These are phyloP conservation scores for Ampelocalamus luodianensis DNA, from an alignment of 176 grass and related monocot species.

Conservation along the genomic window DNA sequence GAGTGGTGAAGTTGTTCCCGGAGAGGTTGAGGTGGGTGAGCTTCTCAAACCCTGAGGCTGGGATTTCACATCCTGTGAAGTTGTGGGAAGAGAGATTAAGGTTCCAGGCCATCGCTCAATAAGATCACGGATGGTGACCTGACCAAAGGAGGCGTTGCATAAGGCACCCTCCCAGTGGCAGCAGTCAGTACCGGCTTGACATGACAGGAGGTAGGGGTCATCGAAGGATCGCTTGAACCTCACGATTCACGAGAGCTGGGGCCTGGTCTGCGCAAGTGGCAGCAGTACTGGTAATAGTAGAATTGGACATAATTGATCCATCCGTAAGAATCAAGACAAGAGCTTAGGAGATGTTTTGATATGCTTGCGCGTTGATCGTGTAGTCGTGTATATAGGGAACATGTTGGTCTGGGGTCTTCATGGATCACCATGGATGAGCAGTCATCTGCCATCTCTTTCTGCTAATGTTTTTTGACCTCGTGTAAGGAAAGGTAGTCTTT, in stretches of 20 bases:
- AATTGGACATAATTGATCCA: neutral
- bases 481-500: neutral
- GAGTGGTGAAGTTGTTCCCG: neutral
- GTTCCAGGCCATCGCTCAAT: no score
- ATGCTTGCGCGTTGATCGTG: neutral
- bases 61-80: no score
- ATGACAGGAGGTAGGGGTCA: no score
- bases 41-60: neutral
- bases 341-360: neutral
- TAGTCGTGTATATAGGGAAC: neutral
- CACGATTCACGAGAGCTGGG: neutral
- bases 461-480: conserved; percentile 1
- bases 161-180: no score
- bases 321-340: neutral
- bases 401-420: neutral
- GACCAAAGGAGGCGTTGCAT: no score
- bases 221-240: no score
- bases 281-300: neutral
- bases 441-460: neutral
- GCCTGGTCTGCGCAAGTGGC: neutral
- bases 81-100: neutral
- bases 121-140: no score
- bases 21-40: neutral
- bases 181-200: no score
- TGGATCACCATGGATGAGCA: neutral